A percentile compares a stretch with the other conserved stretches of the same genome.
Evolutionary conservation across 768 basidiomycete species (phyloP).

Genomic region (Dacryopinax spathularia): DNA sequence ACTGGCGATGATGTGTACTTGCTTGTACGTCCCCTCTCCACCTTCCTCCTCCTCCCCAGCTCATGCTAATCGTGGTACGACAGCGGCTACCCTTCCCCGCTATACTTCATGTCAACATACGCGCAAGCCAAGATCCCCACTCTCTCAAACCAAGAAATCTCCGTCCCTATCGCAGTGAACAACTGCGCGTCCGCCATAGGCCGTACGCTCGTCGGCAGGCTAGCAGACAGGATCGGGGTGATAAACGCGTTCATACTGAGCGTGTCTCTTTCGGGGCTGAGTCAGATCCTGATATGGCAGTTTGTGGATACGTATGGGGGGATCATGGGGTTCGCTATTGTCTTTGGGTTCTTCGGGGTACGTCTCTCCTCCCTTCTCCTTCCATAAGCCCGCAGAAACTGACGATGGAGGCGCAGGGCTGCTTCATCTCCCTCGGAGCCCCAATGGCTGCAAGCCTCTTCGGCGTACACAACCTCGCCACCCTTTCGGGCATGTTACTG

Average conservation of each 20-base stretch:
- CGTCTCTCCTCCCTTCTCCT: constrained; percentile 23
- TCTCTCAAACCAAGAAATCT: constrained; percentile 6
- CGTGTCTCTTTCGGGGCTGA: constrained; percentile 24
- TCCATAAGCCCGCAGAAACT: background rate
- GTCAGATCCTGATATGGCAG: constrained; percentile 30
- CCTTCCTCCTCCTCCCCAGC: background rate
- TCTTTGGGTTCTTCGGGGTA: constrained; percentile 27
- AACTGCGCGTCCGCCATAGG: constrained; percentile 20
- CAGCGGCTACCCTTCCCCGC: constrained; percentile 15
- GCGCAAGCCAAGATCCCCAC: constrained; percentile 11
- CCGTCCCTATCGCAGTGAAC: constrained; percentile 15
- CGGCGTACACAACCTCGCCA: constrained; percentile 11
- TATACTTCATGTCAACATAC: constrained; percentile 18
- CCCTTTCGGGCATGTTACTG: constrained; percentile 10
- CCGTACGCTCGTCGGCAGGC: constrained; percentile 25
- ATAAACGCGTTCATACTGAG: constrained; percentile 28
- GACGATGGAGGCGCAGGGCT: background rate
- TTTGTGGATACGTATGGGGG: constrained; percentile 23
- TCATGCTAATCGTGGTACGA: too few species aligned
- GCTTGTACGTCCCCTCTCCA: constrained; percentile 8
- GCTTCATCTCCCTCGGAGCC: constrained; percentile 18
- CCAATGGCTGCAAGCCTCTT: constrained; percentile 24
- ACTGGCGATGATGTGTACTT: constrained; percentile 20
- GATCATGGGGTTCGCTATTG: constrained; percentile 23
- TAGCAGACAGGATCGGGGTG: constrained; percentile 28